Evolutionary conservation across 305 asterid genomes (phyloP).

Genomic region (Fraxinus baroniana): DNA sequence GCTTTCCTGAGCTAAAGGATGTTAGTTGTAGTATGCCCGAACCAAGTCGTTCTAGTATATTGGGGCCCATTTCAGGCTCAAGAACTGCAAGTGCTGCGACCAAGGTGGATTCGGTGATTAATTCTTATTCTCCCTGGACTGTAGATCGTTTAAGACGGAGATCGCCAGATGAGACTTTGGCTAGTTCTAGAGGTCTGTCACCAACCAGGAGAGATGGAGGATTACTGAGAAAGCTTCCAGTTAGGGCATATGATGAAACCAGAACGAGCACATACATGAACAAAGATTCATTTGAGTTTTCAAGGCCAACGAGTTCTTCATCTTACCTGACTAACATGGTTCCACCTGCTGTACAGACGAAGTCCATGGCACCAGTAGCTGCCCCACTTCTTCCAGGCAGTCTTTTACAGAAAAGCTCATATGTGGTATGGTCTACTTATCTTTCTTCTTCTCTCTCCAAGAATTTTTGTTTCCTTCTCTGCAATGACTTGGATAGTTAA

Average conservation of each 20-base stretch:
- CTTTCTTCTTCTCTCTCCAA: conserved; percentile 14
- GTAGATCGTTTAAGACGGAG: conserved; percentile 67
- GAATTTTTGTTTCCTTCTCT: conserved; percentile 11
- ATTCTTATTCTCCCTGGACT: conserved; percentile 74
- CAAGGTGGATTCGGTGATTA: conserved; percentile 41
- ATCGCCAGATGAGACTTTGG: conserved; percentile 57
- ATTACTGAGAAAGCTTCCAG: conserved; percentile 42
- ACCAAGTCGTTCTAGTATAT: conserved; percentile 32
- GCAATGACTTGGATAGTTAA: conserved; percentile 14
- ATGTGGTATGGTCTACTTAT: conserved; percentile 44
- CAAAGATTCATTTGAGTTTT: conserved; percentile 50
- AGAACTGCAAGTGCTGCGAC: conserved; percentile 43
- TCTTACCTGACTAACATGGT: conserved; percentile 42
- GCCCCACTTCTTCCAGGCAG: conserved; percentile 46
- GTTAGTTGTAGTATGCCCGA: conserved; percentile 42
- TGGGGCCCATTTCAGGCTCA: conserved; percentile 25
- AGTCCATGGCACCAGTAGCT: conserved; percentile 37
- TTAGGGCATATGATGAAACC: conserved; percentile 49
- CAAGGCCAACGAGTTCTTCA: conserved; percentile 51
- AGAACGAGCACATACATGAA: conserved; percentile 46
- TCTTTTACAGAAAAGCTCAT: conserved; percentile 53
- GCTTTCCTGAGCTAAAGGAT: conserved; percentile 38
- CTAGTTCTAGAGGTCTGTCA: conserved; percentile 49
- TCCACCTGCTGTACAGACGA: conserved; percentile 55
- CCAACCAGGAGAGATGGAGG: conserved; percentile 64